phyloP scores from a whole-genome alignment of 2,329 filamentous ascomycete species.

The Tolypocladium paradoxum region DNA sequence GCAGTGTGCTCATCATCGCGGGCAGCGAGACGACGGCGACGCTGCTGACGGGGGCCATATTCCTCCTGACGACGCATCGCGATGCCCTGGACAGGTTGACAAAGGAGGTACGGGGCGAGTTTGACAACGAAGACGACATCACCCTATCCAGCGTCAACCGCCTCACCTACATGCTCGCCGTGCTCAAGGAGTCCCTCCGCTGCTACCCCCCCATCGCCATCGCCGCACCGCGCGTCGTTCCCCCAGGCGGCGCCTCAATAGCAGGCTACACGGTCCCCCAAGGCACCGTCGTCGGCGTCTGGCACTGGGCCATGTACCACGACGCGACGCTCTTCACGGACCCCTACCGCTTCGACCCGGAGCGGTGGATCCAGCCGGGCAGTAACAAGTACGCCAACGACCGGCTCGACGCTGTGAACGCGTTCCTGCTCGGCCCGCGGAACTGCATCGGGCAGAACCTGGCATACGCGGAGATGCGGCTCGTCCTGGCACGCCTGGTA shows the following conservation, averaged over 20 bases:
- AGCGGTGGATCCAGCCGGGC: conserved; percentile 20
- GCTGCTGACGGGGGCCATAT: conserved; percentile 14
- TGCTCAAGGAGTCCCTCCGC: conserved; percentile 30
- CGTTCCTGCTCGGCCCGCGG: conserved; percentile 18
- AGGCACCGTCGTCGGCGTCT: conserved; percentile 22
- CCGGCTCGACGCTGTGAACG: conserved; percentile 13
- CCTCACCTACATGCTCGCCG: conserved; percentile 28
- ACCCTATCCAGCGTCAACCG: conserved; percentile 16
- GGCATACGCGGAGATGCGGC: conserved; percentile 19
- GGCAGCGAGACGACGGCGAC: conserved; percentile 25
- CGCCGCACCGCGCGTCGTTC: too few relatives aligned
- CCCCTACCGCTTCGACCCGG: conserved; percentile 24
- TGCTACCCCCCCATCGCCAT: too few relatives aligned
- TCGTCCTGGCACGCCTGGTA: conserved; percentile 15
- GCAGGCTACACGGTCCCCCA: conserved; percentile 19
- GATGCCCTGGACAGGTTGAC: conserved; percentile 13
- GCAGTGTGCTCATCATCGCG: conserved; percentile 14
- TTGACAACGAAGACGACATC: conserved; percentile 26
- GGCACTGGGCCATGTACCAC: conserved; percentile 22
- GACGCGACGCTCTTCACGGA: conserved; percentile 18
- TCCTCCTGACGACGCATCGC: conserved; percentile 15
- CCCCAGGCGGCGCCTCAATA: conserved; percentile 19
- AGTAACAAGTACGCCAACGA: conserved; percentile 12
- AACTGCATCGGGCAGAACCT: conserved; percentile 20
- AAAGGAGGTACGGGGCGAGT: conserved; percentile 27